Conservation (phyloP, 2,329 filamentous ascomycete genomes). For the Phyllosticta citribraziliensis region DNA sequence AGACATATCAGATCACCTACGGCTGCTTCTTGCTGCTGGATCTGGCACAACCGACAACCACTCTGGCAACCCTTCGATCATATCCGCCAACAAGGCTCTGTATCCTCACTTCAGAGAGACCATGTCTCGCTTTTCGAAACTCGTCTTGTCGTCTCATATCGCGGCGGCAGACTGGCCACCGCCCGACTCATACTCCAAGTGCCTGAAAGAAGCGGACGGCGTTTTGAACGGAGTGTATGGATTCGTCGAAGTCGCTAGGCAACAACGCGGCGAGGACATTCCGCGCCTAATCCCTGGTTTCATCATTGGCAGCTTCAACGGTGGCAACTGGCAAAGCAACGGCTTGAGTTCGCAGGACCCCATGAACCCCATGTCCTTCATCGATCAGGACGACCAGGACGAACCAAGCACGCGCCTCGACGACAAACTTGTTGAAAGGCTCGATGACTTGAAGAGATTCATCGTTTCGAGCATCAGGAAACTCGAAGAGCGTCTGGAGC, state of each 20-base stretch:
- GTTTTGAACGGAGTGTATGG: slow-evolving; percentile 89
- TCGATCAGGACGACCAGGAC: slow-evolving; percentile 80
- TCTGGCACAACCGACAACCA: slow-evolving; percentile 98
- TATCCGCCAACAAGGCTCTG: slow-evolving; percentile 91
- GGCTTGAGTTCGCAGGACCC: slow-evolving; percentile 56
- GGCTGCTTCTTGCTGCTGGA: slow-evolving; percentile 84
- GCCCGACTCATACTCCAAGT: slow-evolving; percentile 88
- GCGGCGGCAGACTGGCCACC: slow-evolving; percentile 93
- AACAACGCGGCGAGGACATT: slow-evolving; percentile 88
- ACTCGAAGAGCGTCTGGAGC: slow-evolving; percentile 70
- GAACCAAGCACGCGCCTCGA: slow-evolving; percentile 72
- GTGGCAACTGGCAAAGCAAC: slow-evolving; percentile 77
- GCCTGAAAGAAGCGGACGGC: slow-evolving; percentile 92
- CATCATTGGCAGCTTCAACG: slow-evolving; percentile 70
- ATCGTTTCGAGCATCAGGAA: slow-evolving; percentile 79
- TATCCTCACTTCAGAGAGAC: slow-evolving; percentile 98
- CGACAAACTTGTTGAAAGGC: slow-evolving; percentile 63
- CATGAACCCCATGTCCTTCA: slow-evolving; percentile 57
- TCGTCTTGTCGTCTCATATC: slow-evolving; percentile 95
- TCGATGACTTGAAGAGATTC: slow-evolving; percentile 78
- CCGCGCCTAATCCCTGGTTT: slow-evolving; percentile 90
- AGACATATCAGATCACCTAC: slow-evolving; percentile 93
- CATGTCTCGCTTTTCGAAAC: slow-evolving; percentile 99
- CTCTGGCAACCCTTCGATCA: slow-evolving; percentile 97
- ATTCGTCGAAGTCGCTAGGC: slow-evolving; percentile 89